Evolutionary conservation across 768 basidiomycete species (phyloP).

Genomic region (Pholiota molesta): DNA sequence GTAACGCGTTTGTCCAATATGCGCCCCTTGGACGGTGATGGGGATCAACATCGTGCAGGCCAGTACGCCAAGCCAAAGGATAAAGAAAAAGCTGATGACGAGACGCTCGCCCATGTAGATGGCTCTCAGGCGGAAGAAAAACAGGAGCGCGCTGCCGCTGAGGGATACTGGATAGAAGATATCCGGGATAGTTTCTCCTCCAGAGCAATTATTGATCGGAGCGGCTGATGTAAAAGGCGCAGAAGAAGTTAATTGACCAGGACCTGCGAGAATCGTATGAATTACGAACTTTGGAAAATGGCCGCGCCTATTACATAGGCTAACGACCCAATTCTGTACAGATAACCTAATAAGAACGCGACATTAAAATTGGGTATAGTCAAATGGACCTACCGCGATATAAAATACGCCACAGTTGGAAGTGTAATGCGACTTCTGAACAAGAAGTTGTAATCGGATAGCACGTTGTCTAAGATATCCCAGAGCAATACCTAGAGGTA

Average conservation of each 20-base stretch:
- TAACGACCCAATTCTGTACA: too few relatives aligned
- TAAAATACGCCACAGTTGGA: background rate
- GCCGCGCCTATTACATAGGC: too few relatives aligned
- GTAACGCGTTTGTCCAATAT: background rate
- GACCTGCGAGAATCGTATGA: too few relatives aligned
- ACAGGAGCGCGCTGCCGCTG: background rate
- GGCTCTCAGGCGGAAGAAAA: constrained; percentile 8
- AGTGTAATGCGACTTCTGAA: background rate
- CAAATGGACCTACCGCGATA: too few relatives aligned
- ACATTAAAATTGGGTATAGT: too few relatives aligned
- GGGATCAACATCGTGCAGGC: background rate
- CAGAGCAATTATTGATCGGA: background rate
- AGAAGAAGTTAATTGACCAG: too few relatives aligned
- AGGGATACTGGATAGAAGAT: constrained; percentile 3
- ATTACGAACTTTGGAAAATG: too few relatives aligned
- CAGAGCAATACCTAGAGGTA: background rate
- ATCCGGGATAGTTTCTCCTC: background rate
- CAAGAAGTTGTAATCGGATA: background rate
- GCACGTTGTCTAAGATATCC: background rate
- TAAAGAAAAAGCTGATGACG: background rate
- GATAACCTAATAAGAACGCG: too few relatives aligned
- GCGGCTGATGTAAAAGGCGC: background rate
- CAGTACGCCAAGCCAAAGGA: constrained; percentile 5
- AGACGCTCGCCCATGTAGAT: background rate
- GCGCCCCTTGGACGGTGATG: background rate